These are phyloP conservation scores for Thymus mandschuricus DNA, from an alignment of 257 asterid genomes.

Conservation along the genomic window DNA sequence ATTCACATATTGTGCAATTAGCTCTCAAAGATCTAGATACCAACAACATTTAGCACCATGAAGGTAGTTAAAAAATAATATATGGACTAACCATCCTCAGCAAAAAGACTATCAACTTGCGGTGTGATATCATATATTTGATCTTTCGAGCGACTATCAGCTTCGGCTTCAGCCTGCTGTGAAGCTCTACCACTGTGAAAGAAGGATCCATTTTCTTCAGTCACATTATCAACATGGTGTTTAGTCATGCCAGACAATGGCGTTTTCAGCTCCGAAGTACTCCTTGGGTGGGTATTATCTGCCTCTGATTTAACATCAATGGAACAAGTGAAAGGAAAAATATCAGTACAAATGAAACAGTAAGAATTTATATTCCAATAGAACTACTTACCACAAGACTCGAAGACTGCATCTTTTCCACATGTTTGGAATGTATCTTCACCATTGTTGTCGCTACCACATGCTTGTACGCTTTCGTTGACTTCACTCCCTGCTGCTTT, in stretches of 20 bases:
- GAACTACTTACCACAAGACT: constrained; percentile 31
- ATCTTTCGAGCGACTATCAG: constrained; percentile 21
- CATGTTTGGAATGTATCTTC: constrained; percentile 13
- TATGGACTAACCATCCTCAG: constrained; percentile 39
- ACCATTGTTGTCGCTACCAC: constrained; percentile 3
- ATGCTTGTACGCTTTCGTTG: constrained; percentile 21
- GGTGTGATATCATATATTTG: constrained; percentile 14
- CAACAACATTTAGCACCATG: constrained; percentile 15
- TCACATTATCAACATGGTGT: constrained; percentile 21
- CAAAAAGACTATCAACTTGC: constrained; percentile 6
- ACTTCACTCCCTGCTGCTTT: constrained; percentile 33
- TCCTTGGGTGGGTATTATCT: neutral
- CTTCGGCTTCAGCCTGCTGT: constrained; percentile 33
- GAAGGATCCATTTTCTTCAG: constrained; percentile 23
- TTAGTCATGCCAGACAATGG: constrained; percentile 23
- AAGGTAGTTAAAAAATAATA: constrained; percentile 4
- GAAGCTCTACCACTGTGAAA: constrained; percentile 10
- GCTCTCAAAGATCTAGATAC: constrained; percentile 15
- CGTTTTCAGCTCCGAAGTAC: constrained; percentile 15
- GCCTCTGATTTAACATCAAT: too few relatives aligned
- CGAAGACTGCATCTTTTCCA: constrained; percentile 31
- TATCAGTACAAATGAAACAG: neutral
- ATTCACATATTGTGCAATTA: constrained; percentile 3
- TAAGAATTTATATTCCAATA: neutral
- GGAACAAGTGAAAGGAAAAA: too few relatives aligned